These are phyloP conservation scores for Akanthomyces uredinophilus DNA, from an alignment of 2,329 filamentous ascomycete species.

Conservation along the genomic window DNA sequence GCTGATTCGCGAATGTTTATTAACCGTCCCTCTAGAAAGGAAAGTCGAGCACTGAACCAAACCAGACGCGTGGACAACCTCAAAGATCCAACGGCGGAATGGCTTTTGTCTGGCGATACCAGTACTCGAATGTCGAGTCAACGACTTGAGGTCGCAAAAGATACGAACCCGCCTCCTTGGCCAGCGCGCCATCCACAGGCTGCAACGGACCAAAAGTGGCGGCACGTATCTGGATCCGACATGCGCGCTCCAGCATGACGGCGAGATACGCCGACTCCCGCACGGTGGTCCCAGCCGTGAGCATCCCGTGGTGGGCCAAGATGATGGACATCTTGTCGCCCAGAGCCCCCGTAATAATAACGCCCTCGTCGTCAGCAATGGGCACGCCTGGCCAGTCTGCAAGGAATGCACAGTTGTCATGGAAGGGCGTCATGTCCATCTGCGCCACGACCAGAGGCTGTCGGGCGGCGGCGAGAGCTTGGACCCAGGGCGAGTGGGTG, in stretches of 20 bases:
- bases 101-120: slow-evolving; percentile 5
- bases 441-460: slow-evolving; percentile 13
- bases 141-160: background rate
- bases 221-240: slow-evolving; percentile 8
- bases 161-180: slow-evolving; percentile 1
- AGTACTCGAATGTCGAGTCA: slow-evolving; percentile 10
- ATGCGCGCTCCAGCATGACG: slow-evolving; percentile 4
- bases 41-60: background rate
- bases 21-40: too few relatives aligned
- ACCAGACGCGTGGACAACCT: background rate
- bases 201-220: slow-evolving; percentile 2
- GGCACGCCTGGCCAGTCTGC: slow-evolving; percentile 11
- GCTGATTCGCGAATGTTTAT: too few relatives aligned
- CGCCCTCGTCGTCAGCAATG: slow-evolving; percentile 12
- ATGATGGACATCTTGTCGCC: background rate
- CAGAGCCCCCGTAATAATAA: slow-evolving; percentile 8
- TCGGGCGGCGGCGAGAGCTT: slow-evolving; percentile 5
- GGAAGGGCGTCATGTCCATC: slow-evolving; percentile 13
- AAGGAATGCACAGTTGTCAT: slow-evolving; percentile 8
- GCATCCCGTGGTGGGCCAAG: slow-evolving; percentile 9
- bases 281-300: slow-evolving; percentile 7
- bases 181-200: slow-evolving; percentile 1
- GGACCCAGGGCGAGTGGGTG: slow-evolving; percentile 11
- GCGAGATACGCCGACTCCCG: slow-evolving; percentile 6
- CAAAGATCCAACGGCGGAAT: background rate